A percentile compares a stretch with the other conserved stretches of the same genome.
These are phyloP conservation scores for Diaporthe destruens DNA, from an alignment of 2,329 filamentous ascomycete genomes.

Conservation along the genomic window DNA sequence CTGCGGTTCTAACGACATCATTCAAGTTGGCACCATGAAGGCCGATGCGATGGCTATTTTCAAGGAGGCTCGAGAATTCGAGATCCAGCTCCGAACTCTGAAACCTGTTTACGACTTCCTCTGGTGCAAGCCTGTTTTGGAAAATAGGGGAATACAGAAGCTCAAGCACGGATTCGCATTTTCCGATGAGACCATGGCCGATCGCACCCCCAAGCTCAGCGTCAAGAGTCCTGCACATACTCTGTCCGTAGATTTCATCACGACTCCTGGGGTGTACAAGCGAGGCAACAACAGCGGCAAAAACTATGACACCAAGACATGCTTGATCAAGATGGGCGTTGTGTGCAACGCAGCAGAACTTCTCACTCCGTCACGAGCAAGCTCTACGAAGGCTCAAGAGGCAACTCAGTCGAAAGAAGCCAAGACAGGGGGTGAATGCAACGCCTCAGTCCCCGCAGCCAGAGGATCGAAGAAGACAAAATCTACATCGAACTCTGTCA, in stretches of 20 bases:
- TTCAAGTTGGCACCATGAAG: neutral
- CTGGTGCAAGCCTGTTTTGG: neutral
- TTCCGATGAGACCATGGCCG: neutral
- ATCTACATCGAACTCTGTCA: no score
- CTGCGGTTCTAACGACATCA: neutral
- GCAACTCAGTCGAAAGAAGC: neutral
- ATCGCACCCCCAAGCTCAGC: neutral
- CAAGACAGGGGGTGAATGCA: neutral
- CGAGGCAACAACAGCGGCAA: slow-evolving; percentile 23
- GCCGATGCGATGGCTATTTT: neutral
- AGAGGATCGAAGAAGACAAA: neutral
- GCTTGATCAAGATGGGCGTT: slow-evolving; percentile 22
- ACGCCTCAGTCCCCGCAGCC: no score
- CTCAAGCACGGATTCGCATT: neutral
- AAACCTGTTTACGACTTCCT: neutral
- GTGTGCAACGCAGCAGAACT: neutral
- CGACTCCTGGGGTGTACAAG: slow-evolving; percentile 20
- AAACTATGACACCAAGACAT: neutral
- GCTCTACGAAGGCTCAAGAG: neutral
- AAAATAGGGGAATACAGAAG: rapidly evolving
- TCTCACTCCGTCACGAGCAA: neutral
- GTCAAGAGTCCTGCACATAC: neutral
- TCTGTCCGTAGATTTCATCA: slow-evolving; percentile 14
- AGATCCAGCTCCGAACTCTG: slow-evolving; percentile 14
- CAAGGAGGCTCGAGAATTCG: slow-evolving; percentile 18